Evolutionary conservation across 768 basidiomycete genomes (phyloP), one percentile per base, ranked within the genome.

Genomic region (Panus rudis): DNA sequence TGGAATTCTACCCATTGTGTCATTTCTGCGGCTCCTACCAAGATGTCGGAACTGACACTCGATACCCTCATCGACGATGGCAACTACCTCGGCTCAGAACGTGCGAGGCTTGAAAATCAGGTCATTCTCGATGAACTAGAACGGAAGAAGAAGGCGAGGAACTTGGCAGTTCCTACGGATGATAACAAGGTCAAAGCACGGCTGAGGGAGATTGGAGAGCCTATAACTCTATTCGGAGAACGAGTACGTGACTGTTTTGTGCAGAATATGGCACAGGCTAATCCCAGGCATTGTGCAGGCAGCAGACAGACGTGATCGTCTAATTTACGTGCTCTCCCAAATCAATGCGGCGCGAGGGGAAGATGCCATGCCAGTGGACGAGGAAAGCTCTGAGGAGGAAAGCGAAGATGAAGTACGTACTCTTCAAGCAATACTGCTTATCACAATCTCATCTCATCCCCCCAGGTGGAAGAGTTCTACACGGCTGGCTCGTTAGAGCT

Each of bases 201-300:
- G 45, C 71, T 99, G 46, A 73, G 96, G 44, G 91, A 94, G 66
- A 82, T 96, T 53, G 93, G 91, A 28, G 91, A 99, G 62, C 96
- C 96, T 28, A 93, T 98, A 56, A 97, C 93, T 4, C 73, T 98
- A 21, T 99, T 98, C 54, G 96, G 93, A 50, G 96, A 98, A 76
- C 82, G 92, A 46, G 92, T 96, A 58, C 62, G 90, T 78, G n/a
- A 2, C 32, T 34, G 23, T 41, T 38, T 46, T n/a, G 37, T 31
- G 49, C 42, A 53, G 47, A 45, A 32, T 5, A 31, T 45, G 47
- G 50, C 34, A 38, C 3, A 21, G 22, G 13, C 30, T 43, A 32
- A 41, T 56, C 28, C 34, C 47, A 49, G 45, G 53, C 35, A 49
- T 49, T 19, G 20, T 32, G 35, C 46, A 97, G 92, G 88, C 91